Conservation (phyloP, 2,329 filamentous ascomycete species). For the Tolypocladium guangdongense region DNA sequence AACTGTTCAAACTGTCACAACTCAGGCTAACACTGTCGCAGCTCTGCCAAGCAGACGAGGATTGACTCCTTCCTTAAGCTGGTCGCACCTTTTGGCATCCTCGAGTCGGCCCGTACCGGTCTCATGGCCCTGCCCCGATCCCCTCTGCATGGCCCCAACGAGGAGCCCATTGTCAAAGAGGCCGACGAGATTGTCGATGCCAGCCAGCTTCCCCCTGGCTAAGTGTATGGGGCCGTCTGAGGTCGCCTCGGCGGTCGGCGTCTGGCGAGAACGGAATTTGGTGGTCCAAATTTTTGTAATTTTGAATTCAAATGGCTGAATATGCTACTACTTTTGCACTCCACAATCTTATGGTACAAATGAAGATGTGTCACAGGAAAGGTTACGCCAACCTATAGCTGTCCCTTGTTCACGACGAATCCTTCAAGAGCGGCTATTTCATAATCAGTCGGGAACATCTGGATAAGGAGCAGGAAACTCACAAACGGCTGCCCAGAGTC, state of each 20-base stretch:
- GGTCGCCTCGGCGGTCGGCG: conserved; percentile 5
- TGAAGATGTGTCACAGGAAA: background rate
- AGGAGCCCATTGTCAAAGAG: conserved; percentile 65
- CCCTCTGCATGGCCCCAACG: conserved; percentile 65
- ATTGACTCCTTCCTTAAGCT: conserved; percentile 98
- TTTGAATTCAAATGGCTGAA: conserved; percentile 4
- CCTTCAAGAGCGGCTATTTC: conserved; percentile 60
- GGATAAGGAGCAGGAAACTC: conserved; percentile 21
- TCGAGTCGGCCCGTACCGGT: conserved; percentile 91
- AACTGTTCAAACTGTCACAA: background rate
- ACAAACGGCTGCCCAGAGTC: conserved; percentile 80
- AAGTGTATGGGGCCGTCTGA: conserved; percentile 14
- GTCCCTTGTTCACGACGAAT: conserved; percentile 91
- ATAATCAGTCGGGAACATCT: background rate
- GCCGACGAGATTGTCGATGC: conserved; percentile 91
- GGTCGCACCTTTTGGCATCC: conserved; percentile 84
- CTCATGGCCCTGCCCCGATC: conserved; percentile 95
- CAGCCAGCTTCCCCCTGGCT: conserved; percentile 88
- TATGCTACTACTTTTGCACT: conserved; percentile 5
- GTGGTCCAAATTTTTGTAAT: conserved; percentile 5
- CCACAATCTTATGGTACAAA: background rate
- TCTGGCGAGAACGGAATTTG: conserved; percentile 7
- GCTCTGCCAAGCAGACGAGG: conserved; percentile 81
- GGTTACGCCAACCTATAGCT: conserved; percentile 36
- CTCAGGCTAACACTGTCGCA: conserved; percentile 24